These are phyloP conservation scores for Peronosclerospora sorghi DNA, from an alignment of 352 stramenopile species.

Conservation along the genomic window DNA sequence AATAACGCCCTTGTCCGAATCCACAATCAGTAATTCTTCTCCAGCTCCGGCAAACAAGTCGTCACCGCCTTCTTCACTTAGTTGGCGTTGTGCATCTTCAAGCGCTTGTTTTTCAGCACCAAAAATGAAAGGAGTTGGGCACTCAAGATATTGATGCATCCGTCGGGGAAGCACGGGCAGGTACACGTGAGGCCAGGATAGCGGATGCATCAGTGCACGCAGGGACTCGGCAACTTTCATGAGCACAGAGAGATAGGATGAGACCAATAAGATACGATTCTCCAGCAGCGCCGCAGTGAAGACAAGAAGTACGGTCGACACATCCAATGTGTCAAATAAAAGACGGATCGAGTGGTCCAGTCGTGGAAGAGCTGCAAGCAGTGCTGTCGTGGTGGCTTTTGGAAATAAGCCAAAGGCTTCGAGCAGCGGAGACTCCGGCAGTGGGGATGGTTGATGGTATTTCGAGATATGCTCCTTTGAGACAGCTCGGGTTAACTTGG, in stretches of 20 bases:
- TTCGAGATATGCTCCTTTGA: slow-evolving; percentile 53
- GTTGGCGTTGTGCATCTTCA: slow-evolving; percentile 38
- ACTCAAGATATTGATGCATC: slow-evolving; percentile 81
- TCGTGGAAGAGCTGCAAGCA: slow-evolving; percentile 41
- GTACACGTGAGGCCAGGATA: slow-evolving; percentile 84
- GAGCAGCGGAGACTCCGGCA: slow-evolving; percentile 25
- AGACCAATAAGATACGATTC: slow-evolving; percentile 73
- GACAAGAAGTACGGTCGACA: slow-evolving; percentile 60
- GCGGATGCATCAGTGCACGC: slow-evolving; percentile 72
- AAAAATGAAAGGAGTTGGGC: slow-evolving; percentile 80
- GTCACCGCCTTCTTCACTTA: slow-evolving; percentile 26
- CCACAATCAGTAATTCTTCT: slow-evolving; percentile 64
- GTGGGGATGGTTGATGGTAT: slow-evolving; percentile 27
- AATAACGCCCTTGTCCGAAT: slow-evolving; percentile 57
- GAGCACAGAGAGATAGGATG: slow-evolving; percentile 67
- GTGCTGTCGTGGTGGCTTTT: slow-evolving; percentile 19
- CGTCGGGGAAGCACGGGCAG: slow-evolving; percentile 60
- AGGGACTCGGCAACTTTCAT: slow-evolving; percentile 74
- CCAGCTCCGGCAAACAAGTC: slow-evolving; percentile 36
- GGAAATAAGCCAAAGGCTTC: slow-evolving; percentile 19
- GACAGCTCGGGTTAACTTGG: slow-evolving; percentile 61
- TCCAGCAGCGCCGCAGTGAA: slow-evolving; percentile 75
- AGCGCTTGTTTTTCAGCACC: slow-evolving; percentile 54
- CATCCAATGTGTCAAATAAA: slow-evolving; percentile 70
- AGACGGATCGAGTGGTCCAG: slow-evolving; percentile 69